Evolutionary conservation across 139 green algal genomes (phyloP), one percentile per base, ranked within the genome.

Genomic region (Tetratostichococcus sp.): DNA sequence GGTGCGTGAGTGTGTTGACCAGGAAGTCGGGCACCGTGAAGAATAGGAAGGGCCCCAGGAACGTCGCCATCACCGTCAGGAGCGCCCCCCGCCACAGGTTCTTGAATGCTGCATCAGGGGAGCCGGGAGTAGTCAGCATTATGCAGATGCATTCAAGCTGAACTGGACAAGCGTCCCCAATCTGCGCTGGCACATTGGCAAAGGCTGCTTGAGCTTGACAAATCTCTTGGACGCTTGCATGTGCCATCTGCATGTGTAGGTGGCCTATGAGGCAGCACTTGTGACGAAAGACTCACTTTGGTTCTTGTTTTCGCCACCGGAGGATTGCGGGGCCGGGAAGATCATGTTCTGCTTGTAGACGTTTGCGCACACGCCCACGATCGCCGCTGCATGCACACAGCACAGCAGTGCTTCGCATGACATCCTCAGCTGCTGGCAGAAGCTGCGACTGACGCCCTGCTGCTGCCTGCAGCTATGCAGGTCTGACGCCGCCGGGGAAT

Each of bases 51-150:
- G 76, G 82, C 35, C 86, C 86, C 35, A 43, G 32, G 35, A 87
- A 88, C 34, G 85, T 90, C 43, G 85, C 82, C 43, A 87, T 39
- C 50, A 90, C 71, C n/a, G 84, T 85, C 33, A 91, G 62, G 34
- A 84, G 65, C 39, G 67, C 68, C n/a, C 81, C 82, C 35, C 86
- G 77, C 28, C 85, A 16, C 33, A 91, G 78, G 67, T 91, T 91
- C 71, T 84, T 87, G 28, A 76, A 58, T 19, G 73, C 83, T 87
- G 77, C 69, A 74, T 0, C 6, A 16, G 6, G 2, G 42, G 30
- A 66, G 43, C 35, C 22, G 32, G n/a, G n/a, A n/a, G n/a, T n/a
- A n/a, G n/a, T n/a, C n/a, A n/a, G n/a, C n/a, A n/a, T n/a, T n/a
- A n/a, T n/a, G n/a, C n/a, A n/a, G n/a, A n/a, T n/a, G n/a, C n/a